Conservation (phyloP, 345 rosid species). For the Citrus sp. region DNA sequence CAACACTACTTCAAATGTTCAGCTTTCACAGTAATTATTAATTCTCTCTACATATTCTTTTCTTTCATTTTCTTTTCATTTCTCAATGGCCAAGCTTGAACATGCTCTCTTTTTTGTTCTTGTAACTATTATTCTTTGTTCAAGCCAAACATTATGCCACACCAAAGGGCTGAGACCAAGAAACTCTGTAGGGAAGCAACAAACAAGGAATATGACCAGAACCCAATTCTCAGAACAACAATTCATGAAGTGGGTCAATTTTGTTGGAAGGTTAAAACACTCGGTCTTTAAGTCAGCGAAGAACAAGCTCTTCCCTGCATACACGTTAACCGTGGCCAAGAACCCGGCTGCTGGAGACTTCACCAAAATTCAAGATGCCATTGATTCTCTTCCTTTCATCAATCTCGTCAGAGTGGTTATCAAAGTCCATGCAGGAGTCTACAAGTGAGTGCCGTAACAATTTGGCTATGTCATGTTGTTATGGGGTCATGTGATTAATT, state of each 20-base stretch:
- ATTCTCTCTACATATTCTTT: conserved; percentile 7
- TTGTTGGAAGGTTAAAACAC: conserved; percentile 79
- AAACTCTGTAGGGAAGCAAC: conserved; percentile 32
- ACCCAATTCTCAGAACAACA: conserved; percentile 67
- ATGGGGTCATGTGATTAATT: neutral
- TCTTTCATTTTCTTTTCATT: conserved; percentile 12
- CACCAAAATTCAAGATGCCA: conserved; percentile 84
- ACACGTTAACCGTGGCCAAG: conserved; percentile 55
- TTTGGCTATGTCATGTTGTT: neutral
- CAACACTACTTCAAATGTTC: neutral
- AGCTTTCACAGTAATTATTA: neutral
- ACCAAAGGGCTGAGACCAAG: conserved; percentile 59
- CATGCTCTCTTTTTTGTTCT: conserved; percentile 14
- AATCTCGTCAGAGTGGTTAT: conserved; percentile 87
- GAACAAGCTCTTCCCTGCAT: conserved; percentile 86
- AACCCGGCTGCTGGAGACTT: conserved; percentile 69
- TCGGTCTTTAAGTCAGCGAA: conserved; percentile 71
- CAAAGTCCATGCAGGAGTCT: conserved; percentile 91
- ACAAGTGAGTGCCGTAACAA: conserved; percentile 51
- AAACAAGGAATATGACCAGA: conserved; percentile 39
- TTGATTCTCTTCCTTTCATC: conserved; percentile 83
- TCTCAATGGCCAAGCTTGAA: conserved; percentile 29
- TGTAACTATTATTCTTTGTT: conserved; percentile 33
- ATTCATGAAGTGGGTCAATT: conserved; percentile 91
- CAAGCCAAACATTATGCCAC: conserved; percentile 48